A percentile compares a stretch with the other conserved stretches of the same genome.
Conservation (phyloP, 805 yeast genomes). For the Nakazawaea pomicola region DNA sequence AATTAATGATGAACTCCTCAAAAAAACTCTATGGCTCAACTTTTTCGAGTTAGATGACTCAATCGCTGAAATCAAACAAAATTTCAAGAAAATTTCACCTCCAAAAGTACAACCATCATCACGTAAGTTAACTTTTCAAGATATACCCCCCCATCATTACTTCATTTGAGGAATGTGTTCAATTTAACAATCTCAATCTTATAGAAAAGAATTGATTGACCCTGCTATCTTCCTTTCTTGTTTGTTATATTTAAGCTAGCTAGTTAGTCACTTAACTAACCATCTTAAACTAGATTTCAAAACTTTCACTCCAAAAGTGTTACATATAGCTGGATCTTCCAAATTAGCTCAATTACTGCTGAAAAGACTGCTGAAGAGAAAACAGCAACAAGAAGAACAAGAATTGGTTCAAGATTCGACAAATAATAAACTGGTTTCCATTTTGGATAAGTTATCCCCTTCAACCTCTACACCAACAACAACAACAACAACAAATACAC, state of each 20-base stretch:
- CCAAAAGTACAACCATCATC: too few species aligned
- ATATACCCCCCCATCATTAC: too few species aligned
- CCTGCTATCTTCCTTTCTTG: too few species aligned
- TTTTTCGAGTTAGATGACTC: constrained; percentile 52
- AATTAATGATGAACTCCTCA: constrained; percentile 44
- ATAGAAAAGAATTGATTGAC: too few species aligned
- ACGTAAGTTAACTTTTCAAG: too few species aligned
- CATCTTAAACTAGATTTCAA: neutral
- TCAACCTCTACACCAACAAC: neutral
- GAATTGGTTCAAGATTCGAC: too few species aligned
- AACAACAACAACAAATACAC: neutral
- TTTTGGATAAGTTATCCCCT: constrained; percentile 12
- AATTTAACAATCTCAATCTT: too few species aligned
- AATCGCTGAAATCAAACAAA: constrained; percentile 38
- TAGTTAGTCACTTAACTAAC: too few species aligned
- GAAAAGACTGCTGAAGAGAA: constrained; percentile 22
- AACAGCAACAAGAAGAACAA: neutral
- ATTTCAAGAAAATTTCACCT: constrained; percentile 24
- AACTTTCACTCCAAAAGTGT: constrained; percentile 2
- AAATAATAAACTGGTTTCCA: constrained; percentile 8
- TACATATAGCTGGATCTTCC: constrained; percentile 21
- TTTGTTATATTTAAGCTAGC: too few species aligned
- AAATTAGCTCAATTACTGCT: constrained; percentile 46
- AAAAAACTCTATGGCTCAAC: constrained; percentile 55
- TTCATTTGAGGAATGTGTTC: neutral